Base-by-base conservation (phyloP, 352 stramenopile species). In the Aphanomyces cochlioides region DNA sequence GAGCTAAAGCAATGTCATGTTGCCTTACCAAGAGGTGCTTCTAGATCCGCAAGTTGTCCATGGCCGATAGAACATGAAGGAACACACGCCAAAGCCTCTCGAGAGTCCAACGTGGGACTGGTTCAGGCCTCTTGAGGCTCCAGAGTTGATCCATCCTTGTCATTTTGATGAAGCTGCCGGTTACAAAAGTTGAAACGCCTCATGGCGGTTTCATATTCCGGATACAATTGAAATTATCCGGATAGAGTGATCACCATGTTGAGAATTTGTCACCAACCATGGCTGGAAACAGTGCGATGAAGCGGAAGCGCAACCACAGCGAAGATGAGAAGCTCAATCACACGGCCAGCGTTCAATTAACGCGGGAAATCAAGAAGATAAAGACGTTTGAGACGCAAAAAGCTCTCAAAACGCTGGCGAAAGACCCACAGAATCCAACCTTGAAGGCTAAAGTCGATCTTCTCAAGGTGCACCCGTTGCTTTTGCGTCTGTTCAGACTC, bases 271-370 rank as follows among this genome's bases (percentile, higher is more conserved):
- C 19, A 61, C 28, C 17, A 67, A 67, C 19, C 19, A 70, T 70
- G 64, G 64, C 64, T 63, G 64, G 64, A 54, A 70, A 38, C 64
- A 70, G 64, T 19, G 64, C 64, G 45, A 3, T 61, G 19, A 70
- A 70, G 64, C 48, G 64, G 47, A 70, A 70, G 54, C 64, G 64
- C 39, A 19, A 70, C 28, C 53, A 63, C 40, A 70, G 47, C 47
- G 64, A 70, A 10, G 64, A 70, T 21, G 64, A 70, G 64, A 70
- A 64, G 64, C 64, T 70, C 34, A 70, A 56, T 39, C 64, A 70
- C 21, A 54, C 53, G 19, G 64, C 64, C 36, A 63, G 19, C 45
- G 64, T 70, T 19, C 43, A 54, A n/a, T 70, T 70, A 15, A 17
- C 43, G 36, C 64, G 64, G 8, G 64, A 60, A 38, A 21, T 70